Evolutionary conservation across 2,329 filamentous ascomycete species (phyloP), one percentile per base, ranked within the genome.

Genomic region (Aureobasidium subglaciale): DNA sequence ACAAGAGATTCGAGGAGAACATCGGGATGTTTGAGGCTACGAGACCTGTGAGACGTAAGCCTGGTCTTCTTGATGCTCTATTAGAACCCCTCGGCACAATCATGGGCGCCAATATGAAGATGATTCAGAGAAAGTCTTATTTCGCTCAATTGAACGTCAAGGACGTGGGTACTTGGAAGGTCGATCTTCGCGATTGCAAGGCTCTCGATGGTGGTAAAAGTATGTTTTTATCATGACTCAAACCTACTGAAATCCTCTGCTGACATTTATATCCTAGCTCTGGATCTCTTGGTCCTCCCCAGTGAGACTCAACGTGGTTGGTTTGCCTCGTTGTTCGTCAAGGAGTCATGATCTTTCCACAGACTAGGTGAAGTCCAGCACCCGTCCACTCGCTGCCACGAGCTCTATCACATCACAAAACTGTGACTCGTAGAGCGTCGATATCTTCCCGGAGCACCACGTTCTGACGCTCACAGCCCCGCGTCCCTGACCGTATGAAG

Each of bases 131-230:
- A 43, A 42, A 40, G 15, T 16, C 50, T 15, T 54, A 37, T 2
- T 54, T 54, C n/a, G 50, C 50, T 27, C 29, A 42, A 9, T n/a
- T 54, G 20, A 37, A 29, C 15, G 29, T 54, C 13, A n/a, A 16
- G 16, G 38, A 29, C 18, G 3, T 20, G 6, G n/a, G 24, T 18
- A n/a, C 8, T 3, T 42, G 38, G 27, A 54, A 29, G 38, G 24
- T 54, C n/a, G 50, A 54, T 27, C 18, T 54, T 7, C 50, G 50
- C 11, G 50, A 54, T n/a, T 54, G 50, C 29, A 43, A 43, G 3
- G 38, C 30, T 3, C 38, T 30, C 15, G 50, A 43, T 5, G 20
- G 29, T n/a, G 50, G 50, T 10, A 34, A 54, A 22, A 35, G 50
- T 54, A 54, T 2, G 32, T 50, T 27, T 10, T n/a, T 18, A 6